Evolutionary conservation across 2,329 filamentous ascomycete genomes (phyloP).

Genomic region (Calonectria pauciramosa): DNA sequence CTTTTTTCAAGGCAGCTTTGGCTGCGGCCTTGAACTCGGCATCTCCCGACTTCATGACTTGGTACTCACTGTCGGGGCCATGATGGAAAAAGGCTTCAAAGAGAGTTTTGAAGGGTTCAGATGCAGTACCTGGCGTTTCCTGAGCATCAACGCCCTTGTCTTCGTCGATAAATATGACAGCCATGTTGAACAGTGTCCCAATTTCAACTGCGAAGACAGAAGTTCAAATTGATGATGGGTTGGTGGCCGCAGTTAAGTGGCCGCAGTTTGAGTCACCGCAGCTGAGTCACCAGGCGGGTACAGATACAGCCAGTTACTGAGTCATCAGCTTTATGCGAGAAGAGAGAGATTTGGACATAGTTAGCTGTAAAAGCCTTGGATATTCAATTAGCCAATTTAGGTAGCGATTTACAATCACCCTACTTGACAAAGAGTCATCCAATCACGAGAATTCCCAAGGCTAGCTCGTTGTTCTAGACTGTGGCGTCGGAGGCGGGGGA

Average conservation of each 20-base stretch:
- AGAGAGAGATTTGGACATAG: not conserved
- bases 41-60: conserved; percentile 47
- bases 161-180: conserved; percentile 72
- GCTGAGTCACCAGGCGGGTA: not conserved
- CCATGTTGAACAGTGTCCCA: conserved; percentile 45
- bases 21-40: conserved; percentile 46
- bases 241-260: not conserved
- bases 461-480: not conserved
- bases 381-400: not conserved
- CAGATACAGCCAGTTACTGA: too few relatives aligned
- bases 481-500: conserved; percentile 26
- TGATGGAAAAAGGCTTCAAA: conserved; percentile 77
- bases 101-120: conserved; percentile 85
- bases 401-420: not conserved
- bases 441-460: not conserved
- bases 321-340: too few relatives aligned
- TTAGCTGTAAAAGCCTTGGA: not conserved
- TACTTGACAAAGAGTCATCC: not conserved
- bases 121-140: conserved; percentile 75
- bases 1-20: conserved; percentile 47
- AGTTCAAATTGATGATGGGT: too few relatives aligned
- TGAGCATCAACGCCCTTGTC: conserved; percentile 81
- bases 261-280: too few relatives aligned
- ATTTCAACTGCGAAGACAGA: not conserved
- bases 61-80: conserved; percentile 48